Evolutionary conservation across 2,329 filamentous ascomycete genomes (phyloP).

Genomic region (Penicillium palitans): DNA sequence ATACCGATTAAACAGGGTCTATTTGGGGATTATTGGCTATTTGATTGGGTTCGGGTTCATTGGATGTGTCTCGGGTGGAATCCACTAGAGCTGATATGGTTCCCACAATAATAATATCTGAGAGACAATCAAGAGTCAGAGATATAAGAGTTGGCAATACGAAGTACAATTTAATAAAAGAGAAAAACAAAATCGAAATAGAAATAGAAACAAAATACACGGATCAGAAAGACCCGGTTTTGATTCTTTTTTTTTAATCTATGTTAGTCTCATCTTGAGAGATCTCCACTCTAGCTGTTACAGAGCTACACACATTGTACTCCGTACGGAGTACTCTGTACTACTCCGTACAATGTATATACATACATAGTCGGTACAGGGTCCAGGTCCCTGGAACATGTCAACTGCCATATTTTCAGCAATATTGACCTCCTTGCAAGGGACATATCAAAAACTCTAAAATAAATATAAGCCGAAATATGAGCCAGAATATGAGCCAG

Average conservation of each 20-base stretch:
- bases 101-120: background rate
- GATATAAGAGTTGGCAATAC: background rate
- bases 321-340: background rate
- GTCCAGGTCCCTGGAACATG: background rate
- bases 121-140: background rate
- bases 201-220: background rate
- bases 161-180: background rate
- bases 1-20: background rate
- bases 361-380: background rate
- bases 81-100: constrained; percentile 2
- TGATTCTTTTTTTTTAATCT: background rate
- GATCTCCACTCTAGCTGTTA: background rate
- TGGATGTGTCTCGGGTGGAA: constrained; percentile 10
- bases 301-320: background rate
- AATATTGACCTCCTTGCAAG: constrained; percentile 6
- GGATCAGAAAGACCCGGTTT: background rate
- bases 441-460: constrained; percentile 1
- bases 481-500: background rate
- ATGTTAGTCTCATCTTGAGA: background rate
- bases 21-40: background rate
- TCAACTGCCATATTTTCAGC: background rate
- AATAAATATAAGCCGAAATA: background rate
- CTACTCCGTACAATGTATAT: background rate
- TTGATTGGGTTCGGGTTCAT: background rate
- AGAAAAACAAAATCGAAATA: no score